Conservation (phyloP, 2,329 filamentous ascomycete species). For the Helotiales sp. region DNA sequence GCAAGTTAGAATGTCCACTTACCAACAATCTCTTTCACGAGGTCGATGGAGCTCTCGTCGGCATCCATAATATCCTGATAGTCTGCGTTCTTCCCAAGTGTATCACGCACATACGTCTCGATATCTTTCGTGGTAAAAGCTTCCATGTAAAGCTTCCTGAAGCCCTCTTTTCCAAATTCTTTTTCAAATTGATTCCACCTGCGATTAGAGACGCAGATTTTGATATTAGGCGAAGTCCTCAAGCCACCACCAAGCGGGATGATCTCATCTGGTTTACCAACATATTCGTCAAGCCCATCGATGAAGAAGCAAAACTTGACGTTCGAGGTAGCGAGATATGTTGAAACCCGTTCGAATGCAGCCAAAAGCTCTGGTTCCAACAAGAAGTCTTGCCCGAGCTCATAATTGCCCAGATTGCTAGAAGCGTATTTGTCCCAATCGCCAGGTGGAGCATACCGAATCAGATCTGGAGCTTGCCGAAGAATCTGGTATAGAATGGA, state of each 20-base stretch:
- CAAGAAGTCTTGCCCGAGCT: background rate
- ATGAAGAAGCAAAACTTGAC: background rate
- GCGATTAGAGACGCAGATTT: background rate
- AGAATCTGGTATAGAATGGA: background rate
- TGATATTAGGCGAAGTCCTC: background rate
- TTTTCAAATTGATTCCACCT: background rate
- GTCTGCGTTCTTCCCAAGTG: background rate
- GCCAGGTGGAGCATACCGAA: too few species aligned
- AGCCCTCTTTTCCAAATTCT: background rate
- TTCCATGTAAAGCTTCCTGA: background rate
- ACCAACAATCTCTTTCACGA: background rate
- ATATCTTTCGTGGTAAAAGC: background rate
- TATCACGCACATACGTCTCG: background rate
- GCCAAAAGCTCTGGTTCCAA: background rate
- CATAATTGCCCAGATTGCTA: too few species aligned
- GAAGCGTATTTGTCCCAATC: too few species aligned
- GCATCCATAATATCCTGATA: background rate
- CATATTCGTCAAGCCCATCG: slow-evolving; percentile 2
- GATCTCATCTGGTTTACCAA: background rate
- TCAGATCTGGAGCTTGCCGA: background rate
- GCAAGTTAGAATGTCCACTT: too few species aligned
- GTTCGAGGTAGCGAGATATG: too few species aligned
- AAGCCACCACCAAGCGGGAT: too few species aligned
- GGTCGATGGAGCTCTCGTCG: background rate
- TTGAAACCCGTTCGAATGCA: background rate